Evolutionary conservation across 257 asterid species (phyloP), one percentile per base, ranked within the genome.

Genomic region (Forsythia suspensa): DNA sequence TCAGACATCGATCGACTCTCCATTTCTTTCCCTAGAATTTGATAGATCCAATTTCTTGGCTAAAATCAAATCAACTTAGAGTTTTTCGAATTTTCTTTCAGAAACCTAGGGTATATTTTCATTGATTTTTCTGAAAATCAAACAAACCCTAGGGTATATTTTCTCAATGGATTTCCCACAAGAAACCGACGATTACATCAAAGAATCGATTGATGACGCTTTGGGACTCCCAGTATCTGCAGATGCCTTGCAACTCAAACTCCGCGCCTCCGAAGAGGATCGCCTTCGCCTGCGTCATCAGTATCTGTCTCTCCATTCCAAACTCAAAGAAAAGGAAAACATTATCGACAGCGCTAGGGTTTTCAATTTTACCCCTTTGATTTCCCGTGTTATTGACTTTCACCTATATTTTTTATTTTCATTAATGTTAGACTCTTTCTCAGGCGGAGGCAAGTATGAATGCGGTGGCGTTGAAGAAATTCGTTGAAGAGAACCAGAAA

Each of bases 401-500:
- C 9, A n/a, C 37, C 71, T 61, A 7, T 46, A 38, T 7, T 59
- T 16, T 1, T 21, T 57, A 1, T 7, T 67, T 77, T 75, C 34
- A 12, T 48, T 24, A 4, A 10, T 24, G 15, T 38, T 67, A 61
- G 29, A 59, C 46, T 13, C 40, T 52, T 48, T 57, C 36, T 51
- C 79, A 95, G 98, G 94, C 97, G 8, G 99, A 96, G 81, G 86
- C 98, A 38, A 89, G 88, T 84, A 82, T 96, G 97, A 96, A 90
- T 81, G 99, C 98, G 2, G 84, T 85, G 84, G 99, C 98, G 3
- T 59, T 96, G 88, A 94, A 94, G 93, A 92, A 89, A 77, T 96
- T 94, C 71, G 97, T 96, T 79, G 98, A 92, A 80, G 99, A 94
- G 86, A 96, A 96, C 76, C 94, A 94, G 89, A 96, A 86, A 77